These are phyloP conservation scores for Penicillium salamii DNA, from an alignment of 495 filamentous ascomycete genomes.

Conservation along the genomic window DNA sequence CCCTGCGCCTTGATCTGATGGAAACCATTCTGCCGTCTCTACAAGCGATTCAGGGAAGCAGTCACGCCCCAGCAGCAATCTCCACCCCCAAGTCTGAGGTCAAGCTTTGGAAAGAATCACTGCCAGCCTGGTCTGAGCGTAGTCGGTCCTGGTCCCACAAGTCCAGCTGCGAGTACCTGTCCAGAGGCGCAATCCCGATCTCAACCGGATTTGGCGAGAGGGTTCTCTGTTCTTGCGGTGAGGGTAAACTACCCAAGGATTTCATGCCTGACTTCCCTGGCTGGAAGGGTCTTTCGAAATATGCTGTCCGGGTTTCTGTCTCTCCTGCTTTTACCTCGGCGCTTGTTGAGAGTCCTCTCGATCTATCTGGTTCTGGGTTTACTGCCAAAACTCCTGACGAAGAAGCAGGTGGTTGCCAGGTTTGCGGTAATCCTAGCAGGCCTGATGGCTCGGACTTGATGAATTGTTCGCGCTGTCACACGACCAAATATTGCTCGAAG, in stretches of 20 bases:
- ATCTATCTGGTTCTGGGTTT: neutral
- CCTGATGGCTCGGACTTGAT: neutral
- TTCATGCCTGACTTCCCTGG: conserved; percentile 20
- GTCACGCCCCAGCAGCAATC: neutral
- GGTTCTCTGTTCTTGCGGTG: conserved; percentile 33
- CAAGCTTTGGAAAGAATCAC: conserved; percentile 45
- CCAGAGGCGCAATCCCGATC: conserved; percentile 25
- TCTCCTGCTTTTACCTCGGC: conserved; percentile 29
- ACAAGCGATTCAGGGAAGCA: conserved; percentile 17
- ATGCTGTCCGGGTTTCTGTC: conserved; percentile 31
- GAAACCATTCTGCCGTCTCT: conserved; percentile 28
- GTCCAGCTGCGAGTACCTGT: conserved; percentile 48
- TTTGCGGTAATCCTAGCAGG: neutral
- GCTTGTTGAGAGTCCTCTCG: conserved; percentile 18
- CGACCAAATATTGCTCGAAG: neutral
- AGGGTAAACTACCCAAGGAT: conserved; percentile 25
- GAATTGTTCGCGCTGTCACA: neutral
- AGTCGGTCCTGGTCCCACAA: conserved; percentile 52
- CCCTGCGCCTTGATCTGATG: conserved; percentile 30
- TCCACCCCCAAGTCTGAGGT: conserved; percentile 33
- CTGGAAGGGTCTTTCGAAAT: conserved; percentile 22
- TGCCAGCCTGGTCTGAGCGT: conserved; percentile 51
- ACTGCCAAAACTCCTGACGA: neutral
- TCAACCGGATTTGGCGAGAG: conserved; percentile 19
- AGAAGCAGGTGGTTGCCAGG: neutral